Percentiles rank a stretch among this genome's conserved stretches.
These are phyloP conservation scores for Fusarium foetens DNA, from an alignment of 2,329 filamentous ascomycete genomes.

Conservation along the genomic window DNA sequence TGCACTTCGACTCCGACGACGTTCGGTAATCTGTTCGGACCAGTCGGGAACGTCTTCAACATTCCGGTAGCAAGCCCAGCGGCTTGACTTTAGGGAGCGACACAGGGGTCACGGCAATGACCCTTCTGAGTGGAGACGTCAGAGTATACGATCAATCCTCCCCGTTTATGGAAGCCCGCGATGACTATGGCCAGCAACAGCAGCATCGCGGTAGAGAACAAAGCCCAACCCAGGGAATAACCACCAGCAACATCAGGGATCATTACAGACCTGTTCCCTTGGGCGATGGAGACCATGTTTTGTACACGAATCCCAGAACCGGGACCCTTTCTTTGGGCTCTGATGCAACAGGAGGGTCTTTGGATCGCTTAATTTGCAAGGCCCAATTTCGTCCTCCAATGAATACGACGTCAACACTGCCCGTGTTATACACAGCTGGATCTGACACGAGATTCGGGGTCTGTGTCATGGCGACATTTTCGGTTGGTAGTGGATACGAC, in stretches of 20 bases:
- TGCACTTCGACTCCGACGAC: slow-evolving; percentile 67
- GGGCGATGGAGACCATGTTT: slow-evolving; percentile 71
- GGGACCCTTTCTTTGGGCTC: slow-evolving; percentile 68
- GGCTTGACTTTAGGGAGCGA: slow-evolving; percentile 34
- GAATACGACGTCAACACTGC: slow-evolving; percentile 48
- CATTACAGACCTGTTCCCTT: slow-evolving; percentile 72
- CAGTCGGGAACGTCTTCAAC: slow-evolving; percentile 34
- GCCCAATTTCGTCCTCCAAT: slow-evolving; percentile 60
- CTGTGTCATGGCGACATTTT: slow-evolving; percentile 67
- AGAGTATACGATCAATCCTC: slow-evolving; percentile 18
- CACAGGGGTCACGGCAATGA: slow-evolving; percentile 35
- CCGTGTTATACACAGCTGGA: slow-evolving; percentile 65
- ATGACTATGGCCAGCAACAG: slow-evolving; percentile 25
- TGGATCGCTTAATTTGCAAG: slow-evolving; percentile 65
- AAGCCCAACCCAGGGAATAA: slow-evolving; percentile 44
- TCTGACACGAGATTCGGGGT: slow-evolving; percentile 67
- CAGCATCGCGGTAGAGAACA: slow-evolving; percentile 21
- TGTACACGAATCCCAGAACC: slow-evolving; percentile 70
- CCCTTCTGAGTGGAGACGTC: slow-evolving; percentile 12
- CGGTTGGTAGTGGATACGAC: slow-evolving; percentile 35
- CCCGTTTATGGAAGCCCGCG: slow-evolving; percentile 23
- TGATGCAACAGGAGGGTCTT: slow-evolving; percentile 65
- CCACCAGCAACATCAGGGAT: slow-evolving; percentile 59
- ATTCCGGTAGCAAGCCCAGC: slow-evolving; percentile 36
- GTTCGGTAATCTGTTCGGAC: slow-evolving; percentile 39